These are phyloP conservation scores for Oldenlandia corymbosa DNA, from an alignment of 257 asterid species.

Conservation along the genomic window DNA sequence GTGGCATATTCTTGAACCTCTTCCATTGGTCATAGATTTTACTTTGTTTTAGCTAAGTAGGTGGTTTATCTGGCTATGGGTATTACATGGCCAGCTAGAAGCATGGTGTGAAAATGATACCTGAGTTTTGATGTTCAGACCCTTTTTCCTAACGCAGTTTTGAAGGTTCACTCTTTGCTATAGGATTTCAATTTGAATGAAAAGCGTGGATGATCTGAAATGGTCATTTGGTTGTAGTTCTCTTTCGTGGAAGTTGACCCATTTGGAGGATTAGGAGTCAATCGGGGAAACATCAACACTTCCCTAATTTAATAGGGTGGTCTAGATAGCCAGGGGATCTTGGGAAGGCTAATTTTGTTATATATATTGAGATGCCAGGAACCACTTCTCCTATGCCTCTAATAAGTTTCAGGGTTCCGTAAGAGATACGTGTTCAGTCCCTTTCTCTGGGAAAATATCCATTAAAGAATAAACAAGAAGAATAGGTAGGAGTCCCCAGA, in stretches of 20 bases:
- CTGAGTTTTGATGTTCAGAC: neutral
- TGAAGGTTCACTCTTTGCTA: neutral
- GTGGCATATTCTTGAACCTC: neutral
- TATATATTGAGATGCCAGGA: neutral
- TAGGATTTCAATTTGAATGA: neutral
- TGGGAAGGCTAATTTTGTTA: neutral
- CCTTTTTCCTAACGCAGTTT: neutral
- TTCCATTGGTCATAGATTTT: neutral
- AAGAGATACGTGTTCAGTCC: neutral
- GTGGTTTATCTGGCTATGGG: neutral
- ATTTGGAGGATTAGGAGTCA: neutral
- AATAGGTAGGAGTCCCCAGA: neutral
- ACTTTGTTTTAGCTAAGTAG: too few relatives aligned
- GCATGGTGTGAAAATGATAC: neutral
- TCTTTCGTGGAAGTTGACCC: neutral
- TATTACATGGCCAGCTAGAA: neutral
- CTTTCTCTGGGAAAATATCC: neutral
- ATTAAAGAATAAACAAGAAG: neutral
- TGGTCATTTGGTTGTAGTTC: neutral
- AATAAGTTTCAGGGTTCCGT: neutral
- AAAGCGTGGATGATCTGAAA: neutral
- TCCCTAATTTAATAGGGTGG: neutral
- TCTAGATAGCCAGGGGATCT: neutral
- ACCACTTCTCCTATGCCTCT: neutral
- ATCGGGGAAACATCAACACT: neutral